phyloP scores from a whole-genome alignment of 192 early-diverging fungal species.

The Dissophora globulifera region DNA sequence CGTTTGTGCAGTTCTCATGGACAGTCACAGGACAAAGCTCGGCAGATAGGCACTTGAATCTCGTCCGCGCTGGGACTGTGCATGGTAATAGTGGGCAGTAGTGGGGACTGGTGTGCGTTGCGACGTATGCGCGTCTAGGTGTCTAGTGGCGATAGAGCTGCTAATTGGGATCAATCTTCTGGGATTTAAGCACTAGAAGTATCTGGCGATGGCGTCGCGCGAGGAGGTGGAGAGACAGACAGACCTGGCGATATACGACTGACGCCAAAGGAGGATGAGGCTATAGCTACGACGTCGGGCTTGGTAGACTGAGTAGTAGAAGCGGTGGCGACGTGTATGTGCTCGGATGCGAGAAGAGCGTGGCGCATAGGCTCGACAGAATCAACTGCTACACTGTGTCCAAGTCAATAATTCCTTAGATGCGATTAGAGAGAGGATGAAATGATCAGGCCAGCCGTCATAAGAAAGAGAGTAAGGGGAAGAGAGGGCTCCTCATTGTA shows the following conservation, averaged over 20 bases:
- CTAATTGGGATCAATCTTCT: conserved; percentile 80
- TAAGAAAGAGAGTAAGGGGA: too few relatives aligned
- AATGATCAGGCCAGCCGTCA: too few relatives aligned
- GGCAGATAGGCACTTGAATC: conserved; percentile 7
- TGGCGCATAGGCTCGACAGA: conserved; percentile 77
- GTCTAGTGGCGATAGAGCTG: conserved; percentile 74
- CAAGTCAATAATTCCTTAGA: conserved; percentile 89
- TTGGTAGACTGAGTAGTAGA: conserved; percentile 42
- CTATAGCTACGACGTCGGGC: conserved; percentile 16
- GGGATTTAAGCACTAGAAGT: conserved; percentile 73
- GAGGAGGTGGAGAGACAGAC: conserved; percentile 53
- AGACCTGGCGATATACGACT: conserved; percentile 54
- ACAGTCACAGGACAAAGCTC: conserved; percentile 5
- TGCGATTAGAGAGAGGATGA: too few relatives aligned
- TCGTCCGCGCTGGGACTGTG: conserved; percentile 33
- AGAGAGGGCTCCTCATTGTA: too few relatives aligned
- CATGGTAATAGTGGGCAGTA: conserved; percentile 53
- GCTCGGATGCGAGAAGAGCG: conserved; percentile 57
- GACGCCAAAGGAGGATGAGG: conserved; percentile 55
- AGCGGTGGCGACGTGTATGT: conserved; percentile 31
- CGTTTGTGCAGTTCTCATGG: conserved; percentile 25
- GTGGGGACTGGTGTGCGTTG: conserved; percentile 55
- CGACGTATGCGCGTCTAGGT: conserved; percentile 65
- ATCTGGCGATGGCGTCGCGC: conserved; percentile 68
- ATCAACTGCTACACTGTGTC: conserved; percentile 93